Evolutionary conservation across 257 asterid genomes (phyloP).

Genomic region (Lithospermum erythrorhizon): DNA sequence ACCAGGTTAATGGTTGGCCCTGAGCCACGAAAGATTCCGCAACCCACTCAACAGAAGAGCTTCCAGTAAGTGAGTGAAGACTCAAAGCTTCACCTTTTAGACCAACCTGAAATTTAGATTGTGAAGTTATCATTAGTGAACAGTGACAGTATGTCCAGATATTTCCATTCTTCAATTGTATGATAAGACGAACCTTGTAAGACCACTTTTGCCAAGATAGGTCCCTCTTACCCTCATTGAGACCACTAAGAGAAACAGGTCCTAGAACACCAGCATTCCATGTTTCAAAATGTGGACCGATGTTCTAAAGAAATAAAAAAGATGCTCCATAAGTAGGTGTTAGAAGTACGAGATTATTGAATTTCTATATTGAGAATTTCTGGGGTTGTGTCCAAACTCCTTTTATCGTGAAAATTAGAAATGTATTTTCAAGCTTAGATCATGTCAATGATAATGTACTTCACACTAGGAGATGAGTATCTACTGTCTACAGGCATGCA

Average conservation of each 20-base stretch:
- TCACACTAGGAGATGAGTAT: not conserved
- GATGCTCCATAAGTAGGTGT: conserved; percentile 3
- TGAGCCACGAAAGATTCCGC: conserved; percentile 47
- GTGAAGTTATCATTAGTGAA: conserved; percentile 1
- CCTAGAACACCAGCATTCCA: conserved; percentile 99
- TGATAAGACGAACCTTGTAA: conserved; percentile 48
- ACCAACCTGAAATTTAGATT: conserved; percentile 52
- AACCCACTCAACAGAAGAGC: conserved; percentile 80
- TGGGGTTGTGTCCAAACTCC: not conserved
- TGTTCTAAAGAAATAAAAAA: conserved; percentile 40
- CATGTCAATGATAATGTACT: not conserved
- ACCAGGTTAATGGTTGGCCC: conserved; percentile 86
- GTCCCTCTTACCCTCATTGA: conserved; percentile 78
- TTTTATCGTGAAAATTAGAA: not conserved
- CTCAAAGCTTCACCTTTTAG: conserved; percentile 80
- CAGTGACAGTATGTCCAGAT: not conserved
- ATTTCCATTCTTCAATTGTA: not conserved
- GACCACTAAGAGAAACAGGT: conserved; percentile 88
- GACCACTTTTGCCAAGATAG: conserved; percentile 98
- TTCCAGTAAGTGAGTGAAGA: conserved; percentile 84
- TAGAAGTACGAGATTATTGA: not conserved
- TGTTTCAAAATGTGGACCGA: conserved; percentile 96
- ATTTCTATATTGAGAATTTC: not conserved
- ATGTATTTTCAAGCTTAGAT: too few relatives aligned
- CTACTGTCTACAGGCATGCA: not conserved